phyloP scores from a whole-genome alignment of 768 basidiomycete genomes.

The Pulveroboletus sp. region DNA sequence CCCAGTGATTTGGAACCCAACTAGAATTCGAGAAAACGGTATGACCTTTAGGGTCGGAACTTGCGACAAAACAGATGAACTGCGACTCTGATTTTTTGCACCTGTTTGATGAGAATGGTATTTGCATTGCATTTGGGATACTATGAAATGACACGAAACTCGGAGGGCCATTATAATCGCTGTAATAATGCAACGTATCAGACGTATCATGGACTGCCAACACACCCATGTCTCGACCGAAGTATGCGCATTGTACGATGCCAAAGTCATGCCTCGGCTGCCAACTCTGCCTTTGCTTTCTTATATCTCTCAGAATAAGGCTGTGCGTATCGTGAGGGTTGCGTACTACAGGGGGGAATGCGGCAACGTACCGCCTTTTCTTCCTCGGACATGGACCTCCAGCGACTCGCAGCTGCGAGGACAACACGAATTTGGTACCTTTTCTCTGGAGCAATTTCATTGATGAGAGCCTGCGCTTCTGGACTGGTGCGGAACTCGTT shows the following conservation, averaged over 20 bases:
- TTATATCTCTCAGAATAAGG: slow-evolving; percentile 19
- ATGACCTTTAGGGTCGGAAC: too few relatives aligned
- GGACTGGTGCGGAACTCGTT: slow-evolving; percentile 14
- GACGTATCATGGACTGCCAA: slow-evolving; percentile 4
- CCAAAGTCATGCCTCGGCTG: slow-evolving; percentile 12
- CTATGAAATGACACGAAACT: slow-evolving; percentile 1
- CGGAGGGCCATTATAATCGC: neutral
- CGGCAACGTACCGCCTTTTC: slow-evolving; percentile 29
- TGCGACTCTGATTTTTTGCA: too few relatives aligned
- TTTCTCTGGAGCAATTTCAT: slow-evolving; percentile 3
- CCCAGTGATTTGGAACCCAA: too few relatives aligned
- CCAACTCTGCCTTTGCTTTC: slow-evolving; percentile 15
- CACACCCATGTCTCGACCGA: neutral
- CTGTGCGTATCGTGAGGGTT: slow-evolving; percentile 8
- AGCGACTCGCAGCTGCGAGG: slow-evolving; percentile 22
- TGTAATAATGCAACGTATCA: slow-evolving; percentile 10
- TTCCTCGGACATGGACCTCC: slow-evolving; percentile 30
- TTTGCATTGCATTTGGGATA: slow-evolving; percentile 1
- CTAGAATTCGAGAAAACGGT: too few relatives aligned
- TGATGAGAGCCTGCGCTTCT: slow-evolving; percentile 16
- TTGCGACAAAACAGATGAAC: too few relatives aligned
- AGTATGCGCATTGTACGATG: neutral
- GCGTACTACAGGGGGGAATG: neutral
- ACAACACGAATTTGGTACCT: neutral
- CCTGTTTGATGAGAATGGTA: too few relatives aligned